Evolutionary conservation across 2,329 filamentous ascomycete genomes (phyloP), one percentile per base, ranked within the genome.

Genomic region (Myriangium duriaei): DNA sequence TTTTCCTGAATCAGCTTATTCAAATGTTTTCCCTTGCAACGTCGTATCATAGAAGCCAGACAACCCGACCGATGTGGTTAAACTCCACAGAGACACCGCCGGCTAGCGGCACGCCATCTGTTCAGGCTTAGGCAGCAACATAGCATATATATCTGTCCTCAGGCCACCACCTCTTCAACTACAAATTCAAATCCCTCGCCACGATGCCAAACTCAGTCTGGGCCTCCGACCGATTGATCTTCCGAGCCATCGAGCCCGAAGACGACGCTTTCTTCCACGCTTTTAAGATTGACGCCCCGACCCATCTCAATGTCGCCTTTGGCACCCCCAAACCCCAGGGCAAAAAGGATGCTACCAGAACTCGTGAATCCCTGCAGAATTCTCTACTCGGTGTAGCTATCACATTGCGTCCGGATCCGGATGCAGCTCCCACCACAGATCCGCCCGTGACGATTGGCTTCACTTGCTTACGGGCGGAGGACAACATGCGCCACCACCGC

Each of bases 401-500:
- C 21, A 26, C 21, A n/a, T 26, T 26, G 21, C 21, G 21, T 7
- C 21, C 7, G 21, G n/a, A 26, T 7, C 7, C 7, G 7, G 21
- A 26, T n/a, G 21, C 7, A 7, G 21, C 7, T 26, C 7, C 7
- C 21, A n/a, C 7, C 21, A n/a, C 7, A 7, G 21, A 26, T n/a
- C 7, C 7, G 7, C 7, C 7, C 7, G 21, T 26, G n/a, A 26
- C 21, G n/a, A 26, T 26, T 26, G 21, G 21, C 21, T 26, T 26
- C 21, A 26, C 21, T n/a, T 7, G 7, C 7, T n/a, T 26, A 7
- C 21, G 21, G 7, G n/a, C n/a, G 21, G 21, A 26, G 7, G n/a
- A 26, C 5, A 26, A 34, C 5, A 16, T 36, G 19, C 17, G 14
- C 6, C 64, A 67, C 40, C 64, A 70, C 43, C 58, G 66, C 10